Conservation (phyloP, 148 eudicot species). For the Persicaria tinctoria region DNA sequence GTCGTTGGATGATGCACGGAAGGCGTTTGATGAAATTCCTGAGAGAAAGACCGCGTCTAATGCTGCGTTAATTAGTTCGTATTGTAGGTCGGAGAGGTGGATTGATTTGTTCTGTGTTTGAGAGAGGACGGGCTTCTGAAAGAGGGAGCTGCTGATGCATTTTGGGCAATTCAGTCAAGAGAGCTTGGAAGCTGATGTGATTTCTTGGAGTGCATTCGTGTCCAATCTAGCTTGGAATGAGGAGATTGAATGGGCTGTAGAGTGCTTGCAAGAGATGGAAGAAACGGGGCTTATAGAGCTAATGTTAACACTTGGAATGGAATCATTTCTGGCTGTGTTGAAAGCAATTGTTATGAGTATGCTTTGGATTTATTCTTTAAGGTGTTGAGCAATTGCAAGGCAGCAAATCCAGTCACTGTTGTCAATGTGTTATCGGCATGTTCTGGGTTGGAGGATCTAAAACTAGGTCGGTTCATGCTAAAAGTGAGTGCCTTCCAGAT, state of each 20-base stretch:
- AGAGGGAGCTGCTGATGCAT: slow-evolving; percentile 27
- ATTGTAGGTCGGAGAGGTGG: slow-evolving; percentile 36
- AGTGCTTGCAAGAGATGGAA: slow-evolving; percentile 35
- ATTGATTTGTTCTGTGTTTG: slow-evolving; percentile 28
- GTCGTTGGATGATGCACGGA: slow-evolving; percentile 43
- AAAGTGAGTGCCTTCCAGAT: slow-evolving; percentile 31
- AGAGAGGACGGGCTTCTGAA: slow-evolving; percentile 24
- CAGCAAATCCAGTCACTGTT: slow-evolving; percentile 37
- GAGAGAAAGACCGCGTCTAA: slow-evolving; percentile 26
- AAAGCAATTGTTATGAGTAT: slow-evolving; percentile 30
- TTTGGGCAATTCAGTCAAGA: slow-evolving; percentile 35
- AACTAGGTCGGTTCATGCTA: slow-evolving; percentile 41
- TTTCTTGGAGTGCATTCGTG: slow-evolving; percentile 47
- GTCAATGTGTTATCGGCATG: slow-evolving; percentile 41
- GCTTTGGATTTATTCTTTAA: slow-evolving; percentile 31
- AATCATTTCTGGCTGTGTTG: slow-evolving; percentile 44
- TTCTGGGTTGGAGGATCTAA: slow-evolving; percentile 31
- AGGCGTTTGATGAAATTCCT: slow-evolving; percentile 53
- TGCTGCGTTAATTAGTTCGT: slow-evolving; percentile 39
- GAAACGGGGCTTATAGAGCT: slow-evolving; percentile 29
- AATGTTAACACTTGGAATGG: slow-evolving; percentile 47
- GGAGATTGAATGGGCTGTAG: slow-evolving; percentile 35
- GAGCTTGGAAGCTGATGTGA: slow-evolving; percentile 40
- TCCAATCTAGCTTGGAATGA: slow-evolving; percentile 44
- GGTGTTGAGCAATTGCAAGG: slow-evolving; percentile 26